Conservation (phyloP, 1,139 yeast genomes). For the Sugiyamaella paludigena region DNA sequence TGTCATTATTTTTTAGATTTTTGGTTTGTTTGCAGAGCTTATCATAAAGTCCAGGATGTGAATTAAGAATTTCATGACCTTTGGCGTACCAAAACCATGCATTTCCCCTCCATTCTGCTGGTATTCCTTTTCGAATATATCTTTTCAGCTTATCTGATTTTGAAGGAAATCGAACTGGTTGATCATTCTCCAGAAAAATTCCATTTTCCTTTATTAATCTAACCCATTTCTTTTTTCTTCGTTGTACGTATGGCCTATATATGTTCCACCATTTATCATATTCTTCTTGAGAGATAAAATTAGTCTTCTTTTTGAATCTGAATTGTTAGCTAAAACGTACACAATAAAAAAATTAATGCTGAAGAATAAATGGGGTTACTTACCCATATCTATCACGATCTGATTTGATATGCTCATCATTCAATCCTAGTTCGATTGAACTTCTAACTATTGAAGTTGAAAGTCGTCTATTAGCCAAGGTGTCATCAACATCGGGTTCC, state of each 20-base stretch:
- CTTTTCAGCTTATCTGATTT: slow-evolving; percentile 78
- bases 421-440: slow-evolving; percentile 16
- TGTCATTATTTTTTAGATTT: slow-evolving; percentile 58
- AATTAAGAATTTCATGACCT: slow-evolving; percentile 73
- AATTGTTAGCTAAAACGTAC: no score
- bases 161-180: slow-evolving; percentile 66
- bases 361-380: no score
- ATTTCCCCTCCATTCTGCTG: slow-evolving; percentile 94
- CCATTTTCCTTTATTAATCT: slow-evolving; percentile 65
- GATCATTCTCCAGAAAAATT: slow-evolving; percentile 39
- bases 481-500: no score
- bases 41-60: slow-evolving; percentile 71
- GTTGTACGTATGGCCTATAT: slow-evolving; percentile 60
- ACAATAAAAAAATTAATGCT: no score
- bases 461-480: not conserved
- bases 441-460: slow-evolving; percentile 12
- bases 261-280: slow-evolving; percentile 73
- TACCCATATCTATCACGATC: slow-evolving; percentile 70
- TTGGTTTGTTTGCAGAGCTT: slow-evolving; percentile 57
- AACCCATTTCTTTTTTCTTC: slow-evolving; percentile 76
- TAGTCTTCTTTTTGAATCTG: slow-evolving; percentile 59
- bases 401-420: slow-evolving; percentile 6
- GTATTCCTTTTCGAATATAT: slow-evolving; percentile 85
- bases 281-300: slow-evolving; percentile 50
- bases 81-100: slow-evolving; percentile 98